These are phyloP conservation scores for Ilyonectria mors-panacis DNA, from an alignment of 2,329 filamentous ascomycete genomes.

Conservation along the genomic window DNA sequence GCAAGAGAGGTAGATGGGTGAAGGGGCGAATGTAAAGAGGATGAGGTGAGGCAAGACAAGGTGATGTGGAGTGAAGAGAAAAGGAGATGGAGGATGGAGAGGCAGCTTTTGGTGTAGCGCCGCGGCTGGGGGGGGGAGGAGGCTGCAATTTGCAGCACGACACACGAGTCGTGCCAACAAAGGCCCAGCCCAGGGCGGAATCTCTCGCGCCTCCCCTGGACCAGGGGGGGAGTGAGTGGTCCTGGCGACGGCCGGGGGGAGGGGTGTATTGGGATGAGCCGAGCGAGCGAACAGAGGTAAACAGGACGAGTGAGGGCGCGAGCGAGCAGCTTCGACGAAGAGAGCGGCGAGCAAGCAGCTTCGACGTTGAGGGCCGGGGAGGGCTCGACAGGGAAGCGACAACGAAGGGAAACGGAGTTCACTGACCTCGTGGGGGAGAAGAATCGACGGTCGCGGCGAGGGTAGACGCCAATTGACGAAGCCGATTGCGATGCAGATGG, in stretches of 20 bases:
- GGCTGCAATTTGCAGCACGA: constrained; percentile 51
- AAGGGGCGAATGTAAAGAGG: constrained; percentile 40
- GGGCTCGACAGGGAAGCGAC: neutral
- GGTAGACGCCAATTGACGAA: constrained; percentile 9
- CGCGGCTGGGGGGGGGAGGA: constrained; percentile 45
- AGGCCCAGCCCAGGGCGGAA: constrained; percentile 49
- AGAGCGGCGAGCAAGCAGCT: neutral
- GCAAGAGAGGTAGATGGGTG: constrained; percentile 37
- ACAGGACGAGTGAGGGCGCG: constrained; percentile 13
- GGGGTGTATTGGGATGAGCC: constrained; percentile 37
- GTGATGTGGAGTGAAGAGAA: constrained; percentile 49
- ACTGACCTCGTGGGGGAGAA: constrained; percentile 22
- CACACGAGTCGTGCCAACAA: constrained; percentile 51
- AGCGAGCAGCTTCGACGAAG: constrained; percentile 2
- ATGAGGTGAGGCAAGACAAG: constrained; percentile 43
- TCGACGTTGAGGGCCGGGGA: neutral
- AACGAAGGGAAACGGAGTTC: constrained; percentile 1
- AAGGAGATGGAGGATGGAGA: constrained; percentile 48
- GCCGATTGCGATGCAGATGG: constrained; percentile 2
- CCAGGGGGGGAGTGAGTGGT: constrained; percentile 45
- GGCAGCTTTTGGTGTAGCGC: constrained; percentile 49
- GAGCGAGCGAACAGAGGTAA: constrained; percentile 27
- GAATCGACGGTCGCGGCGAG: neutral
- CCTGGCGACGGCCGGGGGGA: constrained; percentile 35
- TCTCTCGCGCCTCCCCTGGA: constrained; percentile 50